These are phyloP conservation scores for Endoconidiophora laricicola DNA, from an alignment of 2,329 filamentous ascomycete species.

Conservation along the genomic window DNA sequence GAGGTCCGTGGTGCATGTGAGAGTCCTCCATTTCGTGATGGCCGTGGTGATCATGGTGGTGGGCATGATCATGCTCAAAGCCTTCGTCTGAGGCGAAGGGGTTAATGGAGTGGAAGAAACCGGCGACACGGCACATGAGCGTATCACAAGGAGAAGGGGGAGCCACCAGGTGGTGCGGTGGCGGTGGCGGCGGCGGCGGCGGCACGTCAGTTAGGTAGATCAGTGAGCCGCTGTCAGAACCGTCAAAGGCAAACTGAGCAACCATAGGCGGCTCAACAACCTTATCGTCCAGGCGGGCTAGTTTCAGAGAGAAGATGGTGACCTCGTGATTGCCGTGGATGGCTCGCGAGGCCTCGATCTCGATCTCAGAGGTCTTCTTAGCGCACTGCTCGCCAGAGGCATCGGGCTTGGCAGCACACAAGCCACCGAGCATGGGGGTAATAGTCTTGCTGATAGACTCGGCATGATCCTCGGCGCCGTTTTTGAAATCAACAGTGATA, in stretches of 20 bases:
- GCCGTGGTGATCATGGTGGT: background rate
- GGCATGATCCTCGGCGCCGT: background rate
- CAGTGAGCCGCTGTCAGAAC: conserved; percentile 7
- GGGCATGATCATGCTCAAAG: background rate
- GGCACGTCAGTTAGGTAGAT: conserved; percentile 9
- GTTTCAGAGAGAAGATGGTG: conserved; percentile 9
- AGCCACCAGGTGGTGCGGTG: background rate
- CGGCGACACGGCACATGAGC: conserved; percentile 4
- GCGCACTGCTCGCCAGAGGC: conserved; percentile 1
- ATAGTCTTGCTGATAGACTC: conserved; percentile 8
- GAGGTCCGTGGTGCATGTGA: conserved; percentile 7
- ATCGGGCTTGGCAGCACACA: background rate
- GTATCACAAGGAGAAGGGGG: conserved; percentile 2
- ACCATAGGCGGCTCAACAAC: conserved; percentile 6
- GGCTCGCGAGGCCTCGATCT: conserved; percentile 5
- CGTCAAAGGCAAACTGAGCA: conserved; percentile 11
- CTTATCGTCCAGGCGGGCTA: conserved; percentile 5
- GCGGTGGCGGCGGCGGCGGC: background rate
- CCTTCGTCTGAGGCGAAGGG: background rate
- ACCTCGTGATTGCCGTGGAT: conserved; percentile 5
- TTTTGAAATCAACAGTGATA: conserved; percentile 1
- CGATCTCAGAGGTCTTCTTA: conserved; percentile 10
- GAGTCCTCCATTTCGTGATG: background rate
- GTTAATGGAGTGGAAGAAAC: background rate
- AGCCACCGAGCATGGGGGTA: conserved; percentile 8